These are phyloP conservation scores for Amauroascus verrucosus DNA, from an alignment of 2,329 filamentous ascomycete genomes.

Conservation along the genomic window DNA sequence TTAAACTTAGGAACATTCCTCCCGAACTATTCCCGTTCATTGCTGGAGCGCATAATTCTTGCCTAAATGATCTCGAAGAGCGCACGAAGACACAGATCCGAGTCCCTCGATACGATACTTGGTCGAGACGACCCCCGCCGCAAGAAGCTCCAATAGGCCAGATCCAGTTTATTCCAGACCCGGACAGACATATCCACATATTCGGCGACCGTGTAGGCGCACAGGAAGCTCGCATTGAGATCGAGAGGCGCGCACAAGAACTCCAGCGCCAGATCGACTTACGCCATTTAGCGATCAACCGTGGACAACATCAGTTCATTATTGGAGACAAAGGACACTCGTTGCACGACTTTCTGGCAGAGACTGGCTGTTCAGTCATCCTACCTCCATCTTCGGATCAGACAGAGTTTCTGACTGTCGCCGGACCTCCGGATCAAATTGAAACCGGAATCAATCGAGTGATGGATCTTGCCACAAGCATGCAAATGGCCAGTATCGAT, in stretches of 20 bases:
- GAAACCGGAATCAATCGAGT: slow-evolving; percentile 68
- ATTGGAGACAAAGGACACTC: slow-evolving; percentile 72
- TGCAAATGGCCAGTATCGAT: slow-evolving; percentile 76
- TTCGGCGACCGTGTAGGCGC: slow-evolving; percentile 76
- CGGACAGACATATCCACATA: slow-evolving; percentile 70
- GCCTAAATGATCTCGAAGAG: slow-evolving; percentile 58
- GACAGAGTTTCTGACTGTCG: slow-evolving; percentile 68
- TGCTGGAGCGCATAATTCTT: slow-evolving; percentile 62
- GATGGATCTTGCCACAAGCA: slow-evolving; percentile 76
- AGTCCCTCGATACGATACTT: slow-evolving; percentile 71
- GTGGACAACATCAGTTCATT: slow-evolving; percentile 88
- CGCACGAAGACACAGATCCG: slow-evolving; percentile 68
- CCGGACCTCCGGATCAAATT: slow-evolving; percentile 67
- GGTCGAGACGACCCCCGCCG: slow-evolving; percentile 57
- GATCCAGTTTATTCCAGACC: slow-evolving; percentile 60
- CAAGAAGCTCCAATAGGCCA: slow-evolving; percentile 52
- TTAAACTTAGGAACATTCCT: slow-evolving; percentile 73
- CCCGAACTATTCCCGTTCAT: slow-evolving; percentile 94
- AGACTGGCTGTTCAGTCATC: slow-evolving; percentile 15
- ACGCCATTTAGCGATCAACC: slow-evolving; percentile 71
- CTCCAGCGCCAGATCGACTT: slow-evolving; percentile 66
- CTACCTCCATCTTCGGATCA: slow-evolving; percentile 13
- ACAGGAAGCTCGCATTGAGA: slow-evolving; percentile 65
- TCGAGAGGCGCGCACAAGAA: slow-evolving; percentile 68
- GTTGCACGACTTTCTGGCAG: slow-evolving; percentile 68